phyloP scores from a whole-genome alignment of 805 yeast species.

The Cyberlindnera mycetangii region DNA sequence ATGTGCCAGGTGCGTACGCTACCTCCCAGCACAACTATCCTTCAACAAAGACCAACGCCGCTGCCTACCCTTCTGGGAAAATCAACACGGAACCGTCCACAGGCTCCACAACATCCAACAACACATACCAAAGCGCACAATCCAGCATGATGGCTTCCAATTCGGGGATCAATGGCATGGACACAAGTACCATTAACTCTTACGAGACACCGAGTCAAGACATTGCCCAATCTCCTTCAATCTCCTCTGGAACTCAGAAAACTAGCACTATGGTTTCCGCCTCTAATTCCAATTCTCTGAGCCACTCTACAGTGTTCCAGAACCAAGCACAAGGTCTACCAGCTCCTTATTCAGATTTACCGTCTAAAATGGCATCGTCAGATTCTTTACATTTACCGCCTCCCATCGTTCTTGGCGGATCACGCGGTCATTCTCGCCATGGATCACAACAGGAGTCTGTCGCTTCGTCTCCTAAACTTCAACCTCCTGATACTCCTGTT shows the following conservation, averaged over 20 bases:
- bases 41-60: background rate
- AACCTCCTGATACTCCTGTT: conserved; percentile 21
- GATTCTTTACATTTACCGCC: conserved; percentile 5
- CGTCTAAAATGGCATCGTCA: background rate
- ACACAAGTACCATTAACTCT: background rate
- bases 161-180: background rate
- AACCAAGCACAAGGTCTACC: background rate
- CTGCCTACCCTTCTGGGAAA: background rate
- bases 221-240: background rate
- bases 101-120: background rate
- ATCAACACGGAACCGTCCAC: conserved; percentile 1
- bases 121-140: conserved; percentile 5
- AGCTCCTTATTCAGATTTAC: background rate
- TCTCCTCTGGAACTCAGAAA: background rate
- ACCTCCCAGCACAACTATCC: background rate
- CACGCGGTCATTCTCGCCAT: background rate
- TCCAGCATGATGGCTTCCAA: background rate
- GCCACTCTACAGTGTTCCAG: background rate
- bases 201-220: background rate
- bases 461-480: conserved; percentile 10
- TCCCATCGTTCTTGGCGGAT: background rate
- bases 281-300: background rate
- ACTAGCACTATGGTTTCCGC: background rate
- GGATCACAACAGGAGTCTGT: conserved; percentile 6
- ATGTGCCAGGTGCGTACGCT: background rate